Evolutionary conservation across 2,329 filamentous ascomycete species (phyloP).

Genomic region (Canariomyces notabilis): DNA sequence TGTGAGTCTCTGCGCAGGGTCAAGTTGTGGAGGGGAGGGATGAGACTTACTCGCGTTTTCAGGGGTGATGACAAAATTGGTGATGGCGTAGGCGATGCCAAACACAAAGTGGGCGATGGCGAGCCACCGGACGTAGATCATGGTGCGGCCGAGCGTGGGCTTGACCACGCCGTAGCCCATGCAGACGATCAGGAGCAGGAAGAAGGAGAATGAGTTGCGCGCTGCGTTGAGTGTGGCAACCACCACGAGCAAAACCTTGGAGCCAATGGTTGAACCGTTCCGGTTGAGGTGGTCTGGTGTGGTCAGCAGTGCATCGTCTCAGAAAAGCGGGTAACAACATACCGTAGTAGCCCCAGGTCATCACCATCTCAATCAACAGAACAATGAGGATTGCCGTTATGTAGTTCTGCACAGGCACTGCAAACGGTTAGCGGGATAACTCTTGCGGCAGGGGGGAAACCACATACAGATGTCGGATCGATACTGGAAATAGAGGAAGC

Average conservation of each 20-base stretch:
- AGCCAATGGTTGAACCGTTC: conserved; percentile 74
- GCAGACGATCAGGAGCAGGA: conserved; percentile 93
- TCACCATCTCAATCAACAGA: conserved; percentile 89
- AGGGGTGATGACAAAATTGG: conserved; percentile 81
- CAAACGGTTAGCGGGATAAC: conserved; percentile 28
- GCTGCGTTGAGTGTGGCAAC: conserved; percentile 92
- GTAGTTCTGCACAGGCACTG: conserved; percentile 95
- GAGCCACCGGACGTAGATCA: conserved; percentile 88
- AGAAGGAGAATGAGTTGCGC: conserved; percentile 97
- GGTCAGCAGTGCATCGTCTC: not conserved
- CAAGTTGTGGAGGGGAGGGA: not conserved
- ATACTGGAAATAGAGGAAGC: conserved; percentile 91
- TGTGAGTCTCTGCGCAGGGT: conserved; percentile 18
- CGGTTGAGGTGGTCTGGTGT: conserved; percentile 82
- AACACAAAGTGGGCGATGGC: conserved; percentile 93
- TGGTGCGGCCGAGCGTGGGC: conserved; percentile 81
- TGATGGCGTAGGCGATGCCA: conserved; percentile 86
- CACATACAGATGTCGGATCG: conserved; percentile 76
- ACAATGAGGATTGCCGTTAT: conserved; percentile 96
- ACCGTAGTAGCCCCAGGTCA: conserved; percentile 98
- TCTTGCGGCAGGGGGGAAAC: not conserved
- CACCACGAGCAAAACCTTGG: conserved; percentile 81
- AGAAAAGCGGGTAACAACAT: conserved; percentile 24
- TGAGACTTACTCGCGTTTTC: conserved; percentile 64
- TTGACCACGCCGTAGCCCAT: conserved; percentile 99